Evolutionary conservation across 257 asterid genomes (phyloP).

Genomic region (Fraxinus americana): DNA sequence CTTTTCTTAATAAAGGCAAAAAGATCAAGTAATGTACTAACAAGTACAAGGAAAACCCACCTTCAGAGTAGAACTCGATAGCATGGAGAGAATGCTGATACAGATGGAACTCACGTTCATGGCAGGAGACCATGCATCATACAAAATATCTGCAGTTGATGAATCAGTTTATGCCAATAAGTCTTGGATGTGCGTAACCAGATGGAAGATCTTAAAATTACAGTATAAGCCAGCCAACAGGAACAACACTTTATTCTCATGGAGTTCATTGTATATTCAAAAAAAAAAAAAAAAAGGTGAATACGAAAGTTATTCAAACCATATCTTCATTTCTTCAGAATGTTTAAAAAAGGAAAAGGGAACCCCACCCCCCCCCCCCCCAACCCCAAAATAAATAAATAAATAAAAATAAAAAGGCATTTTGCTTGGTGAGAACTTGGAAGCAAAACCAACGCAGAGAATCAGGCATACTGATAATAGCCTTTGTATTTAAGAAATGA

Average conservation of each 20-base stretch:
- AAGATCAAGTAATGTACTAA: too few species aligned
- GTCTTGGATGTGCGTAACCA: background rate
- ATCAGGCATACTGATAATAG: too few species aligned
- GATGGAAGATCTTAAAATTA: background rate
- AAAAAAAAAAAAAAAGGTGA: too few species aligned
- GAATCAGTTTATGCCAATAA: background rate
- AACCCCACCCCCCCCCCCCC: too few species aligned
- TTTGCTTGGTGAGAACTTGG: too few species aligned
- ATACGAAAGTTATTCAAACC: background rate
- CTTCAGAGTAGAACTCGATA: slow-evolving; percentile 91
- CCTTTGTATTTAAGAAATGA: too few species aligned
- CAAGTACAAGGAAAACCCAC: slow-evolving; percentile 31
- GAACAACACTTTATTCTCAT: background rate
- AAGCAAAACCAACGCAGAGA: too few species aligned
- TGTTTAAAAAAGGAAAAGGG: too few species aligned
- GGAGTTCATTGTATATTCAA: too few species aligned
- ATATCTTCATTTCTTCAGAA: too few species aligned
- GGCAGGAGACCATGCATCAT: slow-evolving; percentile 99
- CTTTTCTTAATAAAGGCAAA: background rate
- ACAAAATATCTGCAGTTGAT: slow-evolving; percentile 67
- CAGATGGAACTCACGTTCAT: slow-evolving; percentile 97
- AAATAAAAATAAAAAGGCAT: too few species aligned
- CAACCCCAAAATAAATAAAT: too few species aligned
- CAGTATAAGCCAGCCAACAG: background rate
- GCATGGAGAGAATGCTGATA: slow-evolving; percentile 96